Conservation (phyloP, 129 eudicot species). For the Lonicera japonica region DNA sequence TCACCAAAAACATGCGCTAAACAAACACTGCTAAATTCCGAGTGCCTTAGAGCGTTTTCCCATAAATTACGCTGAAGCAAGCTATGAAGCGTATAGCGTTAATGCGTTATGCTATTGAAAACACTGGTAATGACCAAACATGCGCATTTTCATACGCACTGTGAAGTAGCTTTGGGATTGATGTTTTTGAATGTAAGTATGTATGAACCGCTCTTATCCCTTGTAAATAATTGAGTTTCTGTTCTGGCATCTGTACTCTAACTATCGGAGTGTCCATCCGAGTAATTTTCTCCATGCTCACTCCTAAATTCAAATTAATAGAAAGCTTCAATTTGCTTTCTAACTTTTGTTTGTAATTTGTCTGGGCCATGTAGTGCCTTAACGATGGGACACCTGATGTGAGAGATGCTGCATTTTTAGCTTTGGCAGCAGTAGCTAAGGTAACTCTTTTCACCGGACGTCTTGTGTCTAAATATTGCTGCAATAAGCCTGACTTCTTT, state of each 20-base stretch:
- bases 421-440: conserved; percentile 92
- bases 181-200: too few species aligned
- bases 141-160: too few species aligned
- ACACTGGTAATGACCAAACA: too few species aligned
- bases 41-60: too few species aligned
- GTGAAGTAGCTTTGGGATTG: not conserved
- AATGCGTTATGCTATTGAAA: too few species aligned
- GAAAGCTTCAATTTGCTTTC: not conserved
- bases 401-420: conserved; percentile 98
- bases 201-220: not conserved
- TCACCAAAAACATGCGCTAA: too few species aligned
- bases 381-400: conserved; percentile 99
- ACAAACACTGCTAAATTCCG: too few species aligned
- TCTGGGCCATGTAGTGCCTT: conserved; percentile 52
- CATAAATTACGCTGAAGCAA: too few species aligned
- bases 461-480: not conserved
- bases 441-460: conserved; percentile 20
- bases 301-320: not conserved
- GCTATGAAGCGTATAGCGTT: too few species aligned
- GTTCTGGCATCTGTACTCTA: not conserved
- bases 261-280: not conserved
- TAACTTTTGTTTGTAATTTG: conserved; percentile 1
- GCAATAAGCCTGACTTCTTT: not conserved
- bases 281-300: not conserved
- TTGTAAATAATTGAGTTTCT: too few species aligned